Conservation (phyloP, 164 flowering plant genomes). For the Annona squamosa region DNA sequence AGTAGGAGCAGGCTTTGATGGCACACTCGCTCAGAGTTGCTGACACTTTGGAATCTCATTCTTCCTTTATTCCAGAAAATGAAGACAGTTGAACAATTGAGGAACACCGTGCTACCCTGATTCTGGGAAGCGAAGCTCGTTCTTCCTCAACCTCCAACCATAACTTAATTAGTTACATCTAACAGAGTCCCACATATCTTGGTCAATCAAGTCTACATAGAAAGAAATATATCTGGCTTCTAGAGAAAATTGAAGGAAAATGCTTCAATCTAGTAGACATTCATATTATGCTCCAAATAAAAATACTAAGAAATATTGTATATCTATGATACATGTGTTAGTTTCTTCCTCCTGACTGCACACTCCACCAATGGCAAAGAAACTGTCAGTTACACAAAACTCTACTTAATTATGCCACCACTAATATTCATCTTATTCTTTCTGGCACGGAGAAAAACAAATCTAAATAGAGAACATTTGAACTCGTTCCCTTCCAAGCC, state of each 20-base stretch:
- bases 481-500: conserved; percentile 28
- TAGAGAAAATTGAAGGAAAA: neutral
- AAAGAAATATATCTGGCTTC: neutral
- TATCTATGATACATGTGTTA: neutral
- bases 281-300: neutral
- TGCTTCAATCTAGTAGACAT: neutral
- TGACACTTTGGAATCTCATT: neutral
- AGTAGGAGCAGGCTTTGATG: no score
- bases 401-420: neutral
- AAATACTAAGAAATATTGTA: no score
- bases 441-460: neutral
- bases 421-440: neutral
- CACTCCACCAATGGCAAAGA: neutral
- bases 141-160: neutral
- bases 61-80: neutral
- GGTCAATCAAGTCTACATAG: neutral
- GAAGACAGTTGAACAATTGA: no score
- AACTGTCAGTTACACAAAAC: neutral
- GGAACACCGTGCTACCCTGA: no score
- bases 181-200: neutral
- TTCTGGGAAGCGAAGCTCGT: no score
- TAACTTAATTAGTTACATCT: neutral
- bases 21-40: neutral
- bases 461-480: conserved; percentile 7
- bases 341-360: neutral